phyloP scores from a whole-genome alignment of 495 filamentous ascomycete genomes.

The Neurospora tetraspora region DNA sequence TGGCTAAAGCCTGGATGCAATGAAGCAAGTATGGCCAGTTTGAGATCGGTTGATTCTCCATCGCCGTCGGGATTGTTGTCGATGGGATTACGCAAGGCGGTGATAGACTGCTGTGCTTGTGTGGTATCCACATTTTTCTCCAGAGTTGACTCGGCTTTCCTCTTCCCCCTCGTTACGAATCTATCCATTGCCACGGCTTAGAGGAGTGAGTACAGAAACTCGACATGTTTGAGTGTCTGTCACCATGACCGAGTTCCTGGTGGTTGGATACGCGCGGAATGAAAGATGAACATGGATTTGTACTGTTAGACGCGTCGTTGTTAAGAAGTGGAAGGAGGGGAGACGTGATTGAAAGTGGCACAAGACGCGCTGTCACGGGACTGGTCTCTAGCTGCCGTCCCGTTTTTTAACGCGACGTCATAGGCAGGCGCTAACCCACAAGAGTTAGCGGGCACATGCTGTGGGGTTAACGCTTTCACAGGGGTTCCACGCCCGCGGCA shows the following conservation, averaged over 20 bases:
- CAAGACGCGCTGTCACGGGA: constrained; percentile 7
- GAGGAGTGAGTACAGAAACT: neutral
- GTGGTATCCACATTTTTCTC: neutral
- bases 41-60: constrained; percentile 77
- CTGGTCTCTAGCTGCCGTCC: neutral
- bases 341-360: neutral
- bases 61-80: constrained; percentile 7
- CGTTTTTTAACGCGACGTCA: neutral
- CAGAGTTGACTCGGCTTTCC: constrained; percentile 19
- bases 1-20: constrained; percentile 56
- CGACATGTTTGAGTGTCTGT: neutral
- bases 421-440: neutral
- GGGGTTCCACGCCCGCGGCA: neutral
- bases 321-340: neutral
- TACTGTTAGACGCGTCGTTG: constrained; percentile 4
- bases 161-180: constrained; percentile 34
- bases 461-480: neutral
- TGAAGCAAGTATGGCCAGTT: constrained; percentile 73
- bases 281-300: neutral
- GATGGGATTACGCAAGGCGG: neutral
- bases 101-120: neutral
- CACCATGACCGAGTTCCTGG: neutral
- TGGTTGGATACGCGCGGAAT: neutral
- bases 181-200: constrained; percentile 27
- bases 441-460: neutral